These are phyloP conservation scores for Durotheca rogersii DNA, from an alignment of 495 filamentous ascomycete genomes.

Conservation along the genomic window DNA sequence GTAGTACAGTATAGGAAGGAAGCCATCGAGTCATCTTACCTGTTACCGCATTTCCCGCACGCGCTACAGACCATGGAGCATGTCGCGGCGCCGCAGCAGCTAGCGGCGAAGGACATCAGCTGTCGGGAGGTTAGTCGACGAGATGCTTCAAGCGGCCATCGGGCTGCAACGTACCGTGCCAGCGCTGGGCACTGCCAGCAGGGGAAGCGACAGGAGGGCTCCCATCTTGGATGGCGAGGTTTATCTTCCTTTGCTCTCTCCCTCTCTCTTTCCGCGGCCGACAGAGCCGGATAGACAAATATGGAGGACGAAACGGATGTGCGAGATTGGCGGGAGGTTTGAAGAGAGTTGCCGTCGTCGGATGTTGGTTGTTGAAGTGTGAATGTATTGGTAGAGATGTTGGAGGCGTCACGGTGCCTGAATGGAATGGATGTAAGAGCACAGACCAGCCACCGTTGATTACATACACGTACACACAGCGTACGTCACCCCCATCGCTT, in stretches of 20 bases:
- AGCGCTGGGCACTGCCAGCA: slow-evolving; percentile 82
- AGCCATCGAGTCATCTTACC: slow-evolving; percentile 53
- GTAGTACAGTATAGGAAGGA: background rate
- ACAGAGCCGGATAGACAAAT: background rate
- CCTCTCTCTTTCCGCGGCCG: background rate
- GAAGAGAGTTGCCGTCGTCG: too few species aligned
- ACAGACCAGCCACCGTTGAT: background rate
- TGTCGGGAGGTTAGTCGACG: slow-evolving; percentile 37
- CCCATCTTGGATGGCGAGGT: slow-evolving; percentile 63
- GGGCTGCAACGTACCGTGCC: slow-evolving; percentile 66
- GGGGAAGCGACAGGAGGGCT: slow-evolving; percentile 82
- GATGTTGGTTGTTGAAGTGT: too few species aligned
- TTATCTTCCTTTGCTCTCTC: background rate
- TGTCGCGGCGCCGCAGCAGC: slow-evolving; percentile 93
- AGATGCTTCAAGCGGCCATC: background rate
- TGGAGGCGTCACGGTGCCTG: background rate
- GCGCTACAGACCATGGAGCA: slow-evolving; percentile 92
- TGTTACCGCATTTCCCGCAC: slow-evolving; percentile 95
- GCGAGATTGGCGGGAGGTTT: slow-evolving; percentile 12
- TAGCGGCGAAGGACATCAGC: slow-evolving; percentile 74
- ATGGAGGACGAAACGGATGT: too few species aligned
- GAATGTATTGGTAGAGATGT: background rate
- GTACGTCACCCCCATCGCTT: background rate
- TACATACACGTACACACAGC: background rate
- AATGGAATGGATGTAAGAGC: background rate